phyloP scores from a whole-genome alignment of 192 early-diverging fungal species.

The Backusella australiensis region DNA sequence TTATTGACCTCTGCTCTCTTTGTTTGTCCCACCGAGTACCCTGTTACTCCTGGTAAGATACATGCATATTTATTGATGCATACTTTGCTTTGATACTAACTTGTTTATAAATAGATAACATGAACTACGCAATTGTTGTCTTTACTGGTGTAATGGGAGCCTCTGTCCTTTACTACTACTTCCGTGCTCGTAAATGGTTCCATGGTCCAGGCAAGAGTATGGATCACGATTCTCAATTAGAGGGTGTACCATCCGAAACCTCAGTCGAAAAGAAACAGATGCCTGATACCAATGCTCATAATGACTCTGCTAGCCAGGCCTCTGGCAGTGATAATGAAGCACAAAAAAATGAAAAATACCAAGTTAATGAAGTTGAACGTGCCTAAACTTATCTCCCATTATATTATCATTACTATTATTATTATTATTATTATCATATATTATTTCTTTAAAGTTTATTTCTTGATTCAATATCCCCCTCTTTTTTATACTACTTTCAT shows the following conservation, averaged over 20 bases:
- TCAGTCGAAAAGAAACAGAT: not conserved
- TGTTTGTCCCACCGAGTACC: constrained; percentile 40
- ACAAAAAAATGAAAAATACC: not conserved
- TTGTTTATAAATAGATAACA: constrained; percentile 22
- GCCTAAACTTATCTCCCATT: not conserved
- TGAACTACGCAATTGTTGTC: constrained; percentile 44
- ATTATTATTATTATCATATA: not conserved
- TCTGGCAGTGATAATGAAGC: not conserved
- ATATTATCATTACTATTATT: not conserved
- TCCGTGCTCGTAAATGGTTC: constrained; percentile 47
- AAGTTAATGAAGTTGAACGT: constrained; percentile 8
- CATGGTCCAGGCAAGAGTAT: constrained; percentile 22
- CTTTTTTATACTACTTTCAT: not conserved
- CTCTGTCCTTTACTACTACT: constrained; percentile 37
- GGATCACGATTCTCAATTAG: constrained; percentile 2
- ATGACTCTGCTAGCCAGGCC: not conserved
- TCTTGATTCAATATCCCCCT: not conserved
- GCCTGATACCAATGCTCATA: not conserved
- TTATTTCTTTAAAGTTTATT: constrained; percentile 1
- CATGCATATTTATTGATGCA: not conserved
- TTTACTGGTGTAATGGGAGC: constrained; percentile 38
- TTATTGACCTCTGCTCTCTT: constrained; percentile 36
- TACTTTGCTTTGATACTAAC: not conserved
- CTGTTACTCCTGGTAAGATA: constrained; percentile 34
- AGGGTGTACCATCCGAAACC: not conserved